A percentile compares a stretch with the other conserved stretches of the same genome.
phyloP scores from a whole-genome alignment of 1,139 yeast species.

The Candida labiduridarum region DNA sequence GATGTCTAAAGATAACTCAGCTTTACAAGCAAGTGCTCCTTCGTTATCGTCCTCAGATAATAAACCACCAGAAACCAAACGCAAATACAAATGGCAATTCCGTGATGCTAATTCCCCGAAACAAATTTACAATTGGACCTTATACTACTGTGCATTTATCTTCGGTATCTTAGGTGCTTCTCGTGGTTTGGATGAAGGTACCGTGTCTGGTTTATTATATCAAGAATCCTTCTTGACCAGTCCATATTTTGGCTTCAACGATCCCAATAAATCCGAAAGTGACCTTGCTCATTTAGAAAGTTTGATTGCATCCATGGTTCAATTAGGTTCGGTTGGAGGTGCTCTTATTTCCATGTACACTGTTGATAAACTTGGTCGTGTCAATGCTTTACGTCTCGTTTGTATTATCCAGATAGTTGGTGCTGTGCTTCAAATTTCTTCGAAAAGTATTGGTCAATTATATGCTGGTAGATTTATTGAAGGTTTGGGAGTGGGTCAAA shows the following conservation, averaged over 20 bases:
- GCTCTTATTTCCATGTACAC: slow-evolving; percentile 46
- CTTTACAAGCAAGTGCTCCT: not conserved
- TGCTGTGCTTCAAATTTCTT: slow-evolving; percentile 50
- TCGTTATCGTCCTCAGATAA: not conserved
- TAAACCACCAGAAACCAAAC: not conserved
- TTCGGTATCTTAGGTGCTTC: slow-evolving; percentile 63
- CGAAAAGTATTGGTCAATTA: slow-evolving; percentile 47
- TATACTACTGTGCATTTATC: slow-evolving; percentile 49
- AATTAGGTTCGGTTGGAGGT: slow-evolving; percentile 62
- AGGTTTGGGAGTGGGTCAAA: slow-evolving; percentile 58
- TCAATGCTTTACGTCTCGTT: slow-evolving; percentile 50
- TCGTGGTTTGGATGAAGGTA: slow-evolving; percentile 64
- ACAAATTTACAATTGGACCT: slow-evolving; percentile 49
- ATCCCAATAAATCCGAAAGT: slow-evolving; percentile 33
- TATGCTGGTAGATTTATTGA: slow-evolving; percentile 58
- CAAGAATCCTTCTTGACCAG: slow-evolving; percentile 15
- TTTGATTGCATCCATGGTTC: slow-evolving; percentile 64
- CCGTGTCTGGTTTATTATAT: slow-evolving; percentile 1
- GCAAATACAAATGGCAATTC: slow-evolving; percentile 14
- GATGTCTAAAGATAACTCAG: not conserved
- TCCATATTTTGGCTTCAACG: slow-evolving; percentile 47
- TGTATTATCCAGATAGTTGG: slow-evolving; percentile 49
- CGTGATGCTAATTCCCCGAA: slow-evolving; percentile 43
- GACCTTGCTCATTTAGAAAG: slow-evolving; percentile 51
- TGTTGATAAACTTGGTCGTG: slow-evolving; percentile 58